These are phyloP conservation scores for Backusella westeae DNA, from an alignment of 192 early-diverging fungal genomes.

Conservation along the genomic window DNA sequence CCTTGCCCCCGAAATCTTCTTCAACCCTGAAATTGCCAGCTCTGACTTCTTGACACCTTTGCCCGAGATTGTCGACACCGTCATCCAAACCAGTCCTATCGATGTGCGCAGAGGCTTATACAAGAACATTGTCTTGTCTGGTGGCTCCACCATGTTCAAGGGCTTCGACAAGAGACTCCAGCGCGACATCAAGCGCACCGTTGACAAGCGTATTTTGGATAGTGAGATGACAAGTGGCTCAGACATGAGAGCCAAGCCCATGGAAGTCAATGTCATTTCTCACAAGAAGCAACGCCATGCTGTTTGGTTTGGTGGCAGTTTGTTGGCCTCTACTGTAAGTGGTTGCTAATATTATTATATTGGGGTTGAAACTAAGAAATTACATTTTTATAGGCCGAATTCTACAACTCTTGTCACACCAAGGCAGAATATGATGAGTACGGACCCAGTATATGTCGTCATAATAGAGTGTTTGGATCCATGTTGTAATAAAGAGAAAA, in stretches of 20 bases:
- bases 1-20: conserved; percentile 99
- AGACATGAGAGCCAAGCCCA: conserved; percentile 56
- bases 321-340: conserved; percentile 86
- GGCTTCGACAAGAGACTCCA: conserved; percentile 94
- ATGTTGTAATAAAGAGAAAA: conserved; percentile 23
- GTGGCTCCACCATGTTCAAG: conserved; percentile 99
- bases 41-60: conserved; percentile 96
- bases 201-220: conserved; percentile 67
- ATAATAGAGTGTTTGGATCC: conserved; percentile 86
- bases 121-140: conserved; percentile 99
- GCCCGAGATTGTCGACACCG: conserved; percentile 94
- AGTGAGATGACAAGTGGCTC: conserved; percentile 78
- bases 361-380: too few species aligned
- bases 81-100: conserved; percentile 96
- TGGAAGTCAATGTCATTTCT: conserved; percentile 96
- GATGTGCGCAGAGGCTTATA: conserved; percentile 96
- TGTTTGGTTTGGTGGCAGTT: conserved; percentile 98
- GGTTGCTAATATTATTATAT: neutral
- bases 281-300: conserved; percentile 99
- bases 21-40: conserved; percentile 97
- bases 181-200: conserved; percentile 90
- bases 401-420: conserved; percentile 90
- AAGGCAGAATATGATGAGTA: conserved; percentile 98
- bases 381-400: conserved; percentile 62
- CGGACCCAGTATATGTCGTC: conserved; percentile 91